Percentiles rank a stretch among this genome's conserved stretches.
phyloP scores from a whole-genome alignment of 2,329 filamentous ascomycete species.

The Paramyrothecium sp. region DNA sequence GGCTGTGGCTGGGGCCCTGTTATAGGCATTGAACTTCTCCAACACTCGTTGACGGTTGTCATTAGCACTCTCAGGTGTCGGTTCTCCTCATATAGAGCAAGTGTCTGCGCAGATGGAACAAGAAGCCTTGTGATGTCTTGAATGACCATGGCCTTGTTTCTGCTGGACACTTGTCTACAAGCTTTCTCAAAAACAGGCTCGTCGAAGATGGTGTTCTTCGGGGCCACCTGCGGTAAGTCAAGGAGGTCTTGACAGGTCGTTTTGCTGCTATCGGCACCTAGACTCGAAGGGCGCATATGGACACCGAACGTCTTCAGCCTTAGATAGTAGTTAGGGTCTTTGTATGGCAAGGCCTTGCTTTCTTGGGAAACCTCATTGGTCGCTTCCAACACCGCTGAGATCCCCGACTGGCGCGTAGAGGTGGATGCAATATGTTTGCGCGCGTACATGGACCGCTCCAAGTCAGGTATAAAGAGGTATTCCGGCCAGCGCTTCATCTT shows the following conservation, averaged over 20 bases:
- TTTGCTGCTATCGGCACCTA: conserved; percentile 24
- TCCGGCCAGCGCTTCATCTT: too few species aligned
- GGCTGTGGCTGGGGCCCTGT: not conserved
- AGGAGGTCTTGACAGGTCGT: conserved; percentile 26
- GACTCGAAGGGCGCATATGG: not conserved
- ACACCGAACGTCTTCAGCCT: not conserved
- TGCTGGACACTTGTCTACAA: conserved; percentile 26
- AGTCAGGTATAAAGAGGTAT: too few species aligned
- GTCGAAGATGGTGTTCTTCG: conserved; percentile 31
- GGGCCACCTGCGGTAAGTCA: conserved; percentile 24
- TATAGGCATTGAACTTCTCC: not conserved
- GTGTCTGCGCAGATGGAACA: not conserved
- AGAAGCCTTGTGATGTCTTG: conserved; percentile 1
- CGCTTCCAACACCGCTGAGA: too few species aligned
- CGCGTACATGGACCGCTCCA: too few species aligned
- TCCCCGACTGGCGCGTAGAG: too few species aligned
- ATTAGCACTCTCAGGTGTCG: not conserved
- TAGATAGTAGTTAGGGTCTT: too few species aligned
- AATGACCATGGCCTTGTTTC: conserved; percentile 18
- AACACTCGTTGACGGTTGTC: not conserved
- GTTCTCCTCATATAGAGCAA: not conserved
- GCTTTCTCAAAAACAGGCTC: conserved; percentile 33
- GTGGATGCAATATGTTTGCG: too few species aligned
- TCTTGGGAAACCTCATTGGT: too few species aligned
- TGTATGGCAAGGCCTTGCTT: too few species aligned